phyloP scores from a whole-genome alignment of 768 basidiomycete genomes.

The Termitomyces sp. region DNA sequence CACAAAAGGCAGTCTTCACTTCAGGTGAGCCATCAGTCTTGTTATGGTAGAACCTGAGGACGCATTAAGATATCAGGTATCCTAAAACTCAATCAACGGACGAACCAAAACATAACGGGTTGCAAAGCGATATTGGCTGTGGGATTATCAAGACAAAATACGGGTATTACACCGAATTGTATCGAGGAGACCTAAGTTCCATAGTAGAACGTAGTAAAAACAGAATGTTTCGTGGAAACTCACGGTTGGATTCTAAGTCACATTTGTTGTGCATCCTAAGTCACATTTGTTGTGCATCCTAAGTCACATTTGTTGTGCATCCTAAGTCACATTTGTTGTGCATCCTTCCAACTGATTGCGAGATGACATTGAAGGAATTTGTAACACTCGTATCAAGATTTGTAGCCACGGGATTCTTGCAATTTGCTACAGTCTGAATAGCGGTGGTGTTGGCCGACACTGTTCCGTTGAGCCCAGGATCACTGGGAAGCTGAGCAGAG shows the following conservation, averaged over 20 bases:
- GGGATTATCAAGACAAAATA: slow-evolving; percentile 27
- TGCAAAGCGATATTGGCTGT: slow-evolving; percentile 26
- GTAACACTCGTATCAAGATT: slow-evolving; percentile 13
- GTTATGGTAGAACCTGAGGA: slow-evolving; percentile 34
- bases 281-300: slow-evolving; percentile 36
- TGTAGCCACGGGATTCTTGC: slow-evolving; percentile 31
- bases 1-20: slow-evolving; percentile 51
- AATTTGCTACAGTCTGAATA: slow-evolving; percentile 41
- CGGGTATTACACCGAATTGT: slow-evolving; percentile 45
- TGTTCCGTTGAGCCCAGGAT: slow-evolving; percentile 43
- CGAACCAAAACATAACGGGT: slow-evolving; percentile 67
- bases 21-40: slow-evolving; percentile 25
- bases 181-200: slow-evolving; percentile 25
- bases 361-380: slow-evolving; percentile 25
- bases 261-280: slow-evolving; percentile 36
- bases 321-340: too few species aligned
- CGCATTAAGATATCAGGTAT: not conserved
- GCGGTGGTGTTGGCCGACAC: slow-evolving; percentile 48
- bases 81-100: not conserved
- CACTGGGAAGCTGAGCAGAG: slow-evolving; percentile 32
- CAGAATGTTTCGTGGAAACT: slow-evolving; percentile 2
- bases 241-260: slow-evolving; percentile 32
- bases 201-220: not conserved
- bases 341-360: slow-evolving; percentile 39
- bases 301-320: too few species aligned